A percentile compares a stretch with the other conserved stretches of the same genome.
phyloP scores from a whole-genome alignment of 441 rosid genomes.

The Sinapis alba region DNA sequence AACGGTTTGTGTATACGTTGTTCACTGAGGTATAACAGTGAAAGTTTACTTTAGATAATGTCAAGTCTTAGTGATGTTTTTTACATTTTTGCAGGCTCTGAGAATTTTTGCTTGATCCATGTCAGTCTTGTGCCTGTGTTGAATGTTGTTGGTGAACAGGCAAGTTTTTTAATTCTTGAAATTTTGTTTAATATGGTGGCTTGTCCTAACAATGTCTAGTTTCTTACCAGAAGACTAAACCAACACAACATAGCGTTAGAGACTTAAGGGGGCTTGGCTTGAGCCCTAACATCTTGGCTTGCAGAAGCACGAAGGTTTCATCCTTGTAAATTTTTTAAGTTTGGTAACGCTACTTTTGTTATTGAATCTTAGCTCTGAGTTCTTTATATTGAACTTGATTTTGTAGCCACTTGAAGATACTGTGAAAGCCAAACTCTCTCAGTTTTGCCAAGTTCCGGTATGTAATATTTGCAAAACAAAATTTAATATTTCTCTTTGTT shows the following conservation, averaged over 20 bases:
- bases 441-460: constrained; percentile 87
- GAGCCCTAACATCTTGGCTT: constrained; percentile 89
- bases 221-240: constrained; percentile 84
- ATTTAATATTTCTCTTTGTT: constrained; percentile 3
- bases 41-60: neutral
- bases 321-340: neutral
- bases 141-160: constrained; percentile 98
- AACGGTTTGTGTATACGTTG: neutral
- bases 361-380: neutral
- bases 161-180: constrained; percentile 36
- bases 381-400: constrained; percentile 22
- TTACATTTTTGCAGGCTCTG: constrained; percentile 53
- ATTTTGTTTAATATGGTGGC: neutral
- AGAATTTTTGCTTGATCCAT: constrained; percentile 92
- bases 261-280: constrained; percentile 86
- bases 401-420: constrained; percentile 81
- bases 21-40: constrained; percentile 2
- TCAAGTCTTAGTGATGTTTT: neutral
- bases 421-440: constrained; percentile 78
- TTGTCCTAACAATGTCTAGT: neutral
- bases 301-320: constrained; percentile 84
- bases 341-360: neutral
- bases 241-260: constrained; percentile 96
- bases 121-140: constrained; percentile 97
- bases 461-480: neutral